These are phyloP conservation scores for Sonneratia caseolaris DNA, from an alignment of 345 rosid species.

Conservation along the genomic window DNA sequence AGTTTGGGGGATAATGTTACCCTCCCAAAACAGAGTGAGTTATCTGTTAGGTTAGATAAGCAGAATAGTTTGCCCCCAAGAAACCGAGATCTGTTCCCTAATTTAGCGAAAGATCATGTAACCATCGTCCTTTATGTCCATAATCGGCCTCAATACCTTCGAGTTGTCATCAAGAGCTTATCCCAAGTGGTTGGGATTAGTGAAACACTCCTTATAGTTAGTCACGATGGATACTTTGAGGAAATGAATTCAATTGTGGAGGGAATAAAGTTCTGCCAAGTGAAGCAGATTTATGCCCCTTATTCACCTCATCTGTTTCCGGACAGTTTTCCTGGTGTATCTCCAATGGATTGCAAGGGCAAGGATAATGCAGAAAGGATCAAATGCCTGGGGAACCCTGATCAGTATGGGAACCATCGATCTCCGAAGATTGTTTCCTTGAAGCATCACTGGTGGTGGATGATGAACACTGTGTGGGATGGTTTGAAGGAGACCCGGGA, in stretches of 20 bases:
- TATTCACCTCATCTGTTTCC: conserved; percentile 74
- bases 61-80: conserved; percentile 57
- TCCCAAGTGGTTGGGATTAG: conserved; percentile 71
- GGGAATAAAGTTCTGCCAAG: conserved; percentile 72
- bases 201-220: conserved; percentile 80
- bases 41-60: conserved; percentile 53
- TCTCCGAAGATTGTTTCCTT: conserved; percentile 76
- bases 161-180: conserved; percentile 68
- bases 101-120: conserved; percentile 55
- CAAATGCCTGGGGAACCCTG: conserved; percentile 65
- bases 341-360: conserved; percentile 51
- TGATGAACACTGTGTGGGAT: conserved; percentile 99
- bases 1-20: conserved; percentile 18
- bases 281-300: conserved; percentile 81
- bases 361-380: conserved; percentile 50
- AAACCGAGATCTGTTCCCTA: conserved; percentile 57
- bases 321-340: conserved; percentile 57
- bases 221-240: conserved; percentile 88
- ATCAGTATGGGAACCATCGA: conserved; percentile 91
- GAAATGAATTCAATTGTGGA: conserved; percentile 80
- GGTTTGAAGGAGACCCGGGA: conserved; percentile 64
- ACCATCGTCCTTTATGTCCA: conserved; percentile 83
- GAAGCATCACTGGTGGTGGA: conserved; percentile 99
- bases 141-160: conserved; percentile 79
- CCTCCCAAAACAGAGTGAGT: conserved; percentile 45